phyloP scores from a whole-genome alignment of 2,329 filamentous ascomycete species.

The Ophiocordyceps sinensis region DNA sequence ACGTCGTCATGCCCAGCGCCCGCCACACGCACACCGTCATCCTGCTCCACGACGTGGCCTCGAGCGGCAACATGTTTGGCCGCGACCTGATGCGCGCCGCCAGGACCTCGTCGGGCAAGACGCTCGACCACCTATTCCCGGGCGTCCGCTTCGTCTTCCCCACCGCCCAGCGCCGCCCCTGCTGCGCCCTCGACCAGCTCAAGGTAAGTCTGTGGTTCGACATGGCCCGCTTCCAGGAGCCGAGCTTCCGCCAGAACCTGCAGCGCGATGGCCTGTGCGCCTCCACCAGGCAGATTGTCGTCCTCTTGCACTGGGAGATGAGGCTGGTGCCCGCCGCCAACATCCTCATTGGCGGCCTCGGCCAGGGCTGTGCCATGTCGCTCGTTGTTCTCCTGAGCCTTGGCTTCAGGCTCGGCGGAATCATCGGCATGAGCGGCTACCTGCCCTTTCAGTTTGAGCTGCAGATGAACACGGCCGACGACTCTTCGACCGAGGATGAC shows the following conservation, averaged over 20 bases:
- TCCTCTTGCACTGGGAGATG: slow-evolving; percentile 19
- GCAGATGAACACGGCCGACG: slow-evolving; percentile 9
- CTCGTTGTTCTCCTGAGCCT: slow-evolving; percentile 26
- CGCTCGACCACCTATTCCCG: slow-evolving; percentile 18
- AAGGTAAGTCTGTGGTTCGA: slow-evolving; percentile 38
- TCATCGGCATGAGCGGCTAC: slow-evolving; percentile 32
- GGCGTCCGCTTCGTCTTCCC: slow-evolving; percentile 35
- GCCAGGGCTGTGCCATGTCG: slow-evolving; percentile 35
- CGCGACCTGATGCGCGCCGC: slow-evolving; percentile 16
- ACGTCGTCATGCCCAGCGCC: slow-evolving; percentile 9
- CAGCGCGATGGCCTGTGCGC: slow-evolving; percentile 30
- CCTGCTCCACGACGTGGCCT: slow-evolving; percentile 16
- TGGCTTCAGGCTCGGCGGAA: slow-evolving; percentile 22
- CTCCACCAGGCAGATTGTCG: slow-evolving; percentile 19
- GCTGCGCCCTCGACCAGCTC: slow-evolving; percentile 24
- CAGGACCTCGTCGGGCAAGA: slow-evolving; percentile 5
- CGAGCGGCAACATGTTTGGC: slow-evolving; percentile 18
- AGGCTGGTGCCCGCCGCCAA: slow-evolving; percentile 16
- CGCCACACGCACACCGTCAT: slow-evolving; percentile 14
- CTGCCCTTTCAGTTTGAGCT: slow-evolving; percentile 25
- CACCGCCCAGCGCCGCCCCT: slow-evolving; percentile 28
- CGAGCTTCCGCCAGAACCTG: slow-evolving; percentile 22
- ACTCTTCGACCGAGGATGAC: not conserved
- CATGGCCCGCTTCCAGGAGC: slow-evolving; percentile 24
- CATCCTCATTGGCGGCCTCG: slow-evolving; percentile 35